Evolutionary conservation across 73 alveolate species (phyloP).

Genomic region (Breviolum minutum): DNA sequence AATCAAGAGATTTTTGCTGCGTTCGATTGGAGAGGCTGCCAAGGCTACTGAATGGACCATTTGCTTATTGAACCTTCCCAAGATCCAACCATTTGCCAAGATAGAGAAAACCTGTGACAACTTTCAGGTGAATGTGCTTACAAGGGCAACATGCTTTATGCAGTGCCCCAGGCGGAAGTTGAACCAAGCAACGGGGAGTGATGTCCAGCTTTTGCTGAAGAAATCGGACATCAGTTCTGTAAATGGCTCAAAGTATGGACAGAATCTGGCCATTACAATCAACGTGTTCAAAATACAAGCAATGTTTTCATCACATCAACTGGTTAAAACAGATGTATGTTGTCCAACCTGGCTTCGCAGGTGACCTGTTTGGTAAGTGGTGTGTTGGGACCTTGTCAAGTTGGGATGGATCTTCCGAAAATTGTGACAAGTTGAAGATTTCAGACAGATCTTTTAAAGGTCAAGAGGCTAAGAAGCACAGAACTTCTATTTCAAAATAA

Average conservation of each 20-base stretch:
- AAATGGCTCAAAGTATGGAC: not conserved
- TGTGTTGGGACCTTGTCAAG: not conserved
- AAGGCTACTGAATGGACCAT: not conserved
- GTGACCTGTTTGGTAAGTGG: not conserved
- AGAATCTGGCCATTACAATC: not conserved
- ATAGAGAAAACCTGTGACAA: too few species aligned
- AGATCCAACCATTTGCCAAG: not conserved
- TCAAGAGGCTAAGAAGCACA: too few species aligned
- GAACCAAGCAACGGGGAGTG: not conserved
- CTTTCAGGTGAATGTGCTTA: slow-evolving; percentile 31
- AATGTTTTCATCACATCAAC: not conserved
- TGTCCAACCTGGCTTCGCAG: not conserved
- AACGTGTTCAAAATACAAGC: not conserved
- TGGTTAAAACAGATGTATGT: not conserved
- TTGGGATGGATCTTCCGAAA: not conserved
- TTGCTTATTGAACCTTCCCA: not conserved
- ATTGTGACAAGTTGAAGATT: not conserved
- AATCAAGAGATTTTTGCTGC: not conserved
- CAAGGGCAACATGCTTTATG: slow-evolving; percentile 47
- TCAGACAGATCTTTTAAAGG: too few species aligned
- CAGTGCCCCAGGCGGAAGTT: slow-evolving; percentile 20
- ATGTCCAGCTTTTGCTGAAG: not conserved
- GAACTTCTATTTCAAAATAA: too few species aligned
- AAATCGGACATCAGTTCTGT: not conserved
- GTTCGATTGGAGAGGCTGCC: not conserved